Base-by-base conservation (phyloP, 345 rosid genomes). In the Eucalyptus brandiana region DNA sequence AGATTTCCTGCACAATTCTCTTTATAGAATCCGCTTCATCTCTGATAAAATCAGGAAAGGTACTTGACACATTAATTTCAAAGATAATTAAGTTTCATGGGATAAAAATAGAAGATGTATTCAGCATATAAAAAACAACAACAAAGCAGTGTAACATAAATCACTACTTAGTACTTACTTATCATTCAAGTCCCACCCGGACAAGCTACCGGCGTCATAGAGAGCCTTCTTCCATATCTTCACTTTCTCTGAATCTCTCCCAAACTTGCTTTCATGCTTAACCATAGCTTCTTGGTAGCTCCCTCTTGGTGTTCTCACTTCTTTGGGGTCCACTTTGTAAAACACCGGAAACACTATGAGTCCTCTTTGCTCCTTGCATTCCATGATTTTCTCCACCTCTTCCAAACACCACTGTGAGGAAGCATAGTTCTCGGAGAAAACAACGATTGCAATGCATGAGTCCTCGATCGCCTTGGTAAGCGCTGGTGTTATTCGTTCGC, bases 401-500 rank as follows among this genome's bases (percentile, higher is more conserved):
- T 67, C 54, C 44, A 69, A 47, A n/a, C 89, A 88, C 89, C 86
- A 88, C 0, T 2, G 2, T 1, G 86, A 88, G 24, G 85, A 47
- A 17, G 89, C 89, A 21, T 62, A 88, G 9, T 88, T 1, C 54
- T 67, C 0, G 0, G 89, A 88, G 37, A 69, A 69, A 19, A 47
- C 8, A 45, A 88, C 10, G 86, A 88, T 47, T 0, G 86, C 44
- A 1, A 69, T 17, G 1, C 86, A 3, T 0, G 86, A 88, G 3
- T 45, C 42, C 69, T 88, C 45, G 0, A 88, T 69, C 1, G 89
- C 80, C 23, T 56, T 49, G 1, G 30, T 62, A 14, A 88, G 62
- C 1, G 23, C 16, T 2, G 21, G 21, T 1, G 1, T 26, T 5
- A 69, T 69, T 0, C 0, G 0, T 0, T 49, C 34, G 0, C 56